Conservation (phyloP, 2,329 filamentous ascomycete genomes). For the Fusarium oxysporum region DNA sequence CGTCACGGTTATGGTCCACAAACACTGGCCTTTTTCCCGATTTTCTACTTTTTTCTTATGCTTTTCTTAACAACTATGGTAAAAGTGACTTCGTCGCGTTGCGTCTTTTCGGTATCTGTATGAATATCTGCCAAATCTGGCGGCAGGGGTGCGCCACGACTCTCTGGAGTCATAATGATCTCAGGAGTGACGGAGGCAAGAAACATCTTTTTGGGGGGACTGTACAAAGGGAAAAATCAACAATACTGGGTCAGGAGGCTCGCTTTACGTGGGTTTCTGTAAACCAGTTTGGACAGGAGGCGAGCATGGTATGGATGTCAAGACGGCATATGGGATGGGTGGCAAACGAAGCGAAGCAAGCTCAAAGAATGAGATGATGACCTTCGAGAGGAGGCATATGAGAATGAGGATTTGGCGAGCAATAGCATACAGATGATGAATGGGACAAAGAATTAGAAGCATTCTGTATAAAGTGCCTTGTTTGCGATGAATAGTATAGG, state of each 20-base stretch:
- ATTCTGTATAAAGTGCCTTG: neutral
- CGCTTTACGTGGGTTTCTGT: neutral
- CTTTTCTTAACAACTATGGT: slow-evolving; percentile 30
- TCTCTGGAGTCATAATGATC: slow-evolving; percentile 20
- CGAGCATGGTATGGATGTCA: slow-evolving; percentile 15
- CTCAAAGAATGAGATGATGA: slow-evolving; percentile 32
- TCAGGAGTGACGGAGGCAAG: slow-evolving; percentile 26
- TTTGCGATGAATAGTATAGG: neutral
- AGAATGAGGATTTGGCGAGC: slow-evolving; percentile 38
- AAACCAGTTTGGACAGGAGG: slow-evolving; percentile 21
- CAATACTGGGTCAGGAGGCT: slow-evolving; percentile 22
- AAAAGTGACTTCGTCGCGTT: slow-evolving; percentile 43
- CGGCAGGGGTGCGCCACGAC: slow-evolving; percentile 31
- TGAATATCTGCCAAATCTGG: slow-evolving; percentile 42
- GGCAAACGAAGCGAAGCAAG: slow-evolving; percentile 5
- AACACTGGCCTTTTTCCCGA: slow-evolving; percentile 39
- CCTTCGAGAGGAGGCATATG: slow-evolving; percentile 37
- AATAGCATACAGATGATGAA: slow-evolving; percentile 45
- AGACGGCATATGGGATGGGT: slow-evolving; percentile 21
- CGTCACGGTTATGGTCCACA: slow-evolving; percentile 45
- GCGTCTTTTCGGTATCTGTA: slow-evolving; percentile 43
- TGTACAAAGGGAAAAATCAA: slow-evolving; percentile 42
- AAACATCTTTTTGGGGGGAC: slow-evolving; percentile 25
- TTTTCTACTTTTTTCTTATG: slow-evolving; percentile 30
- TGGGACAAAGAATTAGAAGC: slow-evolving; percentile 40